These are phyloP conservation scores for Fusarium kyushuense DNA, from an alignment of 2,329 filamentous ascomycete genomes.

Conservation along the genomic window DNA sequence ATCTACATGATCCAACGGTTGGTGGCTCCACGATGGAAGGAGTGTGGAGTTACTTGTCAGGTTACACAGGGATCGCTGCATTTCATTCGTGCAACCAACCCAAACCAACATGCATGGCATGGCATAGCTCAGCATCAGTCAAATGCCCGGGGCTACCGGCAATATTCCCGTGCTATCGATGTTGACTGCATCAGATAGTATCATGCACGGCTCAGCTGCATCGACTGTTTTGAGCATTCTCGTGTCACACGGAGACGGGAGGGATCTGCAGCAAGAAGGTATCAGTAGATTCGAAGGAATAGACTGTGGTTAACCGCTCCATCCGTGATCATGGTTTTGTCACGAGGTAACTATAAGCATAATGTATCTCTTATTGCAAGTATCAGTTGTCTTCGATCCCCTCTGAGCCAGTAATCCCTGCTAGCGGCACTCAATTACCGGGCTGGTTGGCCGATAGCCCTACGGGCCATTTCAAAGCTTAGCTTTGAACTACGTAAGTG, in stretches of 20 bases:
- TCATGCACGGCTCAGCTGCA: conserved; percentile 12
- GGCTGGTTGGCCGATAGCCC: conserved; percentile 6
- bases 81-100: conserved; percentile 6
- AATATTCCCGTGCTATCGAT: conserved; percentile 15
- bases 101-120: conserved; percentile 19
- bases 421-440: conserved; percentile 1
- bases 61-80: conserved; percentile 38
- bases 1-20: conserved; percentile 17
- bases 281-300: not conserved
- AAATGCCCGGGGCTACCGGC: conserved; percentile 20
- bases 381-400: conserved; percentile 2
- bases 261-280: not conserved
- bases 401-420: not conserved
- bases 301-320: not conserved
- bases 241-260: conserved; percentile 1
- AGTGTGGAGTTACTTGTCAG: conserved; percentile 27
- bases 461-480: not conserved
- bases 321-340: not conserved
- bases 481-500: not conserved
- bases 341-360: not conserved
- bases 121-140: conserved; percentile 12
- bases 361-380: not conserved
- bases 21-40: conserved; percentile 17
- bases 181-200: conserved; percentile 4
- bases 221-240: not conserved